A percentile compares a stretch with the other conserved stretches of the same genome.
phyloP scores from a whole-genome alignment of 257 asterid genomes.

The Leptodermis oblonga region DNA sequence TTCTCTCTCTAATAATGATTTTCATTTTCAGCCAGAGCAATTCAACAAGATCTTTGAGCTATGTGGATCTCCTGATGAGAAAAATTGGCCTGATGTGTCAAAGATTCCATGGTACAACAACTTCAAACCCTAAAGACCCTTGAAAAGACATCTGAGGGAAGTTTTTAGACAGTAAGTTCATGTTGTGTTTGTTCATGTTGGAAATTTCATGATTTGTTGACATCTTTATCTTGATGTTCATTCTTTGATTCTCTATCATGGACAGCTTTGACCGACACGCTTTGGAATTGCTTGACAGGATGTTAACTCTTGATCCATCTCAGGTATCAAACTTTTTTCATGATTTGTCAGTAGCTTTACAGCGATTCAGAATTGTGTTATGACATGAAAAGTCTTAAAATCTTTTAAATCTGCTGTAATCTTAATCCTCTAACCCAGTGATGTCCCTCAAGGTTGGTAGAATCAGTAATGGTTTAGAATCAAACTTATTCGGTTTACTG shows the following conservation, averaged over 20 bases:
- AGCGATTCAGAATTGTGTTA: background rate
- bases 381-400: background rate
- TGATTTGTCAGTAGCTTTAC: background rate
- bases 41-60: conserved; percentile 70
- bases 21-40: conserved; percentile 63
- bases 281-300: conserved; percentile 77
- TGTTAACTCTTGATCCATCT: conserved; percentile 86
- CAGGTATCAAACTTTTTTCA: conserved; percentile 46
- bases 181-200: conserved; percentile 9
- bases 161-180: conserved; percentile 71
- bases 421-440: background rate
- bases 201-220: background rate
- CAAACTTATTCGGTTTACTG: background rate
- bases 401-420: conserved; percentile 1
- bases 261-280: conserved; percentile 91
- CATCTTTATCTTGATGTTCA: conserved; percentile 4
- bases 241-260: conserved; percentile 8
- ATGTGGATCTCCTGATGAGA: conserved; percentile 76
- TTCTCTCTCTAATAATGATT: background rate
- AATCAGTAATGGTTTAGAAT: background rate
- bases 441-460: background rate
- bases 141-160: conserved; percentile 79
- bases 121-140: conserved; percentile 62
- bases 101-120: conserved; percentile 82
- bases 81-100: conserved; percentile 85